Conservation (phyloP, 2,329 filamentous ascomycete genomes). For the Epichloe baconii region DNA sequence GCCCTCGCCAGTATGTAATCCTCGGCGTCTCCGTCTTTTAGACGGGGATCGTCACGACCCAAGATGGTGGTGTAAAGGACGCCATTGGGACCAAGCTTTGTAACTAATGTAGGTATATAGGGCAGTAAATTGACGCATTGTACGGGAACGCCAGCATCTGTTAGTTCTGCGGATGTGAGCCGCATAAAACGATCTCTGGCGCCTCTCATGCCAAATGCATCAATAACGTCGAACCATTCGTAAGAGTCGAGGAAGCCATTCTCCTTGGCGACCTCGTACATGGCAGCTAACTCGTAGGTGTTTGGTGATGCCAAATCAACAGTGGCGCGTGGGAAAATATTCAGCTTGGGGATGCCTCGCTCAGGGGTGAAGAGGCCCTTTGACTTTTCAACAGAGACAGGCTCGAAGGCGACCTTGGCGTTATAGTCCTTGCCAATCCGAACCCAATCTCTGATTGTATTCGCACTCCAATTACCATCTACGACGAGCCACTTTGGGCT, state of each 20-base stretch:
- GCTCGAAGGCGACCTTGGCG: slow-evolving; percentile 66
- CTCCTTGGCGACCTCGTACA: slow-evolving; percentile 58
- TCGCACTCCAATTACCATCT: slow-evolving; percentile 73
- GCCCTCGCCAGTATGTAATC: slow-evolving; percentile 60
- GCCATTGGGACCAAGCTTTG: slow-evolving; percentile 67
- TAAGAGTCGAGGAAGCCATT: slow-evolving; percentile 54
- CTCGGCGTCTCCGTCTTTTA: slow-evolving; percentile 48
- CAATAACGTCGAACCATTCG: slow-evolving; percentile 69
- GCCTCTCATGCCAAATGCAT: slow-evolving; percentile 63
- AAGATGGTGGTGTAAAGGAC: slow-evolving; percentile 66
- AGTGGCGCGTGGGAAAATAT: slow-evolving; percentile 46
- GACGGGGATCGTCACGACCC: slow-evolving; percentile 48
- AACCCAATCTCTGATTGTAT: slow-evolving; percentile 56
- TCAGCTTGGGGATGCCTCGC: slow-evolving; percentile 25
- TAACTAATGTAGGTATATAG: slow-evolving; percentile 72
- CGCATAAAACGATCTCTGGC: slow-evolving; percentile 59
- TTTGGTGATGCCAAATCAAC: slow-evolving; percentile 75
- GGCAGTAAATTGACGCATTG: slow-evolving; percentile 76
- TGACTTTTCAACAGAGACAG: slow-evolving; percentile 74
- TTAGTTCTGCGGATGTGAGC: slow-evolving; percentile 53
- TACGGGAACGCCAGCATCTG: slow-evolving; percentile 71
- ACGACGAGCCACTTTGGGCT: slow-evolving; percentile 67
- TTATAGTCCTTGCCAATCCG: slow-evolving; percentile 40
- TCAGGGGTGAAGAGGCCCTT: slow-evolving; percentile 47
- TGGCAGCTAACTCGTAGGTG: slow-evolving; percentile 62